A percentile compares a stretch with the other conserved stretches of the same genome.
These are phyloP conservation scores for Debaryomyces subglobosus DNA, from an alignment of 1,139 yeast species.

Conservation along the genomic window DNA sequence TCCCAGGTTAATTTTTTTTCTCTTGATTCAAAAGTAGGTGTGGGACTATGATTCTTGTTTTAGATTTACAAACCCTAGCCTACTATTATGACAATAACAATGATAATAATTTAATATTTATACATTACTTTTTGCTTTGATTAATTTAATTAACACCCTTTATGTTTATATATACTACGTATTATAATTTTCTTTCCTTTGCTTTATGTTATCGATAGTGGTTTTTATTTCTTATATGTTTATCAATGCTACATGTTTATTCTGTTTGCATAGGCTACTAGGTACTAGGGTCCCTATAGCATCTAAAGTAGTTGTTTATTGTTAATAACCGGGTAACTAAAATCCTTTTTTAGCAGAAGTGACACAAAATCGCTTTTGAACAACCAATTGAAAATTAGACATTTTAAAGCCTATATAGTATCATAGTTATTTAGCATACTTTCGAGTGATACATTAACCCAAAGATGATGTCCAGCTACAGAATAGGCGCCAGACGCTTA, in stretches of 20 bases:
- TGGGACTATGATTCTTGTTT: not conserved
- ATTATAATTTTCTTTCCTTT: conserved; percentile 1
- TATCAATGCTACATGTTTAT: conserved; percentile 7
- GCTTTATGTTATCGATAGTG: conserved; percentile 8
- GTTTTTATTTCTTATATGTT: conserved; percentile 9
- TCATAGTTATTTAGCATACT: not conserved
- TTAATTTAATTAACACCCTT: conserved; percentile 44
- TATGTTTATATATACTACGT: conserved; percentile 6
- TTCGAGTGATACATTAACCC: not conserved
- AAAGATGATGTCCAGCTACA: conserved; percentile 8
- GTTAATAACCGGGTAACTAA: conserved; percentile 12
- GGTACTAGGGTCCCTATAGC: not conserved
- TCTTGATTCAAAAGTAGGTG: conserved; percentile 4
- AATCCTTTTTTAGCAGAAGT: not conserved
- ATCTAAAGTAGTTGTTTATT: not conserved
- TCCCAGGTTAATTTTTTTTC: conserved; percentile 1
- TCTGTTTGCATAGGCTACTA: not conserved
- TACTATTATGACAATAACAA: not conserved
- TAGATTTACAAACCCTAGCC: not conserved
- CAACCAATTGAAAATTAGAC: conserved; percentile 11
- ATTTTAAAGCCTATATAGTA: conserved; percentile 6
- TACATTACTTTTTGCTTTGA: conserved; percentile 36
- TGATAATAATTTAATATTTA: conserved; percentile 6
- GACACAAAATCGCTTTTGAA: conserved; percentile 5
- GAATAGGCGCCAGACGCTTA: conserved; percentile 12